A percentile compares a stretch with the other conserved stretches of the same genome.
These are phyloP conservation scores for Pythium monospermum DNA, from an alignment of 352 stramenopile genomes.

Conservation along the genomic window DNA sequence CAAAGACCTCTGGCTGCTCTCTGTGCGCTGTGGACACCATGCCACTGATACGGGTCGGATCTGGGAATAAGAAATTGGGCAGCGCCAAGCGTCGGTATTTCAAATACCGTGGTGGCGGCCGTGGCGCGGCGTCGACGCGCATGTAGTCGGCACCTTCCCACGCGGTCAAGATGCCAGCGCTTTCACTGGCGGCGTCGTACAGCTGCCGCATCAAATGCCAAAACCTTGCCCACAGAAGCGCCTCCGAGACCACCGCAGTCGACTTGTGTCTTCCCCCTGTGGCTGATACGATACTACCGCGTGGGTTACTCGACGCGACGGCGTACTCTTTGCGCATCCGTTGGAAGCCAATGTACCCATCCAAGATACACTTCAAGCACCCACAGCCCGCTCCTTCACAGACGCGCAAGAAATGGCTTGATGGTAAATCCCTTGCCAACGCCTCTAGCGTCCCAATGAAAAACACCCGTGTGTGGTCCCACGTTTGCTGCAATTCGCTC, in stretches of 20 bases:
- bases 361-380: conserved; percentile 78
- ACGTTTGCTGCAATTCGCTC: conserved; percentile 59
- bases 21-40: conserved; percentile 27
- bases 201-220: conserved; percentile 82
- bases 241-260: conserved; percentile 40
- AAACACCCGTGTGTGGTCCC: conserved; percentile 42
- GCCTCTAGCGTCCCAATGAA: conserved; percentile 71
- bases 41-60: conserved; percentile 56
- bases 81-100: conserved; percentile 41
- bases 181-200: conserved; percentile 60
- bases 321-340: conserved; percentile 52
- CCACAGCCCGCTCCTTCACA: conserved; percentile 74
- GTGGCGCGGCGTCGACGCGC: conserved; percentile 24
- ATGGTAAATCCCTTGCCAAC: conserved; percentile 41
- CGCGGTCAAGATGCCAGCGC: conserved; percentile 51
- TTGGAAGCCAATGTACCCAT: conserved; percentile 78
- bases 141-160: conserved; percentile 42
- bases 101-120: conserved; percentile 39
- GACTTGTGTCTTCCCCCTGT: neutral
- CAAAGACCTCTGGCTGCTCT: conserved; percentile 52
- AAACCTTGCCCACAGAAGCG: conserved; percentile 68
- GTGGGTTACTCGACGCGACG: conserved; percentile 3
- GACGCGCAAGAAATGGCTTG: conserved; percentile 48
- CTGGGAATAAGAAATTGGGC: conserved; percentile 64
- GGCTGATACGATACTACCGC: neutral